Percentiles rank a stretch among this genome's conserved stretches.
phyloP scores from a whole-genome alignment of 2,329 filamentous ascomycete genomes.

The Furcasterigmium sp. region DNA sequence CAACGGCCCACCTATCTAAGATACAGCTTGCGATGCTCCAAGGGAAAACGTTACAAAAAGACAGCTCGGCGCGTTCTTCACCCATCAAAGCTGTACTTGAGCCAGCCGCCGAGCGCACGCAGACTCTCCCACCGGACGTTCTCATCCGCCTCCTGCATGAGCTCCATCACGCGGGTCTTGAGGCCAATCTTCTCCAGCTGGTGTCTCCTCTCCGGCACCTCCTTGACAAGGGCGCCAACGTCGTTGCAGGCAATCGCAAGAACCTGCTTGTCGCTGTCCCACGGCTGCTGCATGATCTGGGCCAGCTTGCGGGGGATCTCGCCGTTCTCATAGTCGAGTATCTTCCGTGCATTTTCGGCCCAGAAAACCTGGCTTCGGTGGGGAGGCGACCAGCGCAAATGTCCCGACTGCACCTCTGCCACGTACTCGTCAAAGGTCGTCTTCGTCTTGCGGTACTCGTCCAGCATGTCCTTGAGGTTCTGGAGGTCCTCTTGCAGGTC shows the following conservation, averaged over 20 bases:
- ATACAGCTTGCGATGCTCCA: background rate
- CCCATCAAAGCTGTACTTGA: constrained; percentile 58
- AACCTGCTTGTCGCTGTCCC: constrained; percentile 79
- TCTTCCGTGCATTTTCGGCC: constrained; percentile 84
- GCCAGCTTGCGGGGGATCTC: constrained; percentile 74
- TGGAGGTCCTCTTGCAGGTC: constrained; percentile 60
- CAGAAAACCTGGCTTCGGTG: constrained; percentile 85
- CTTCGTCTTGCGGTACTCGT: constrained; percentile 65
- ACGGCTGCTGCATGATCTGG: constrained; percentile 73
- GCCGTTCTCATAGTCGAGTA: constrained; percentile 77
- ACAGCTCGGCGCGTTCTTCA: background rate
- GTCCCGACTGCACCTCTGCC: constrained; percentile 78
- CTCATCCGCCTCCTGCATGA: constrained; percentile 88
- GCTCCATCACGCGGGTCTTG: constrained; percentile 84
- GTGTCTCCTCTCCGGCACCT: constrained; percentile 77
- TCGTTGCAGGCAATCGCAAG: constrained; percentile 92
- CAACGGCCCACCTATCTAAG: background rate
- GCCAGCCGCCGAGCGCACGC: constrained; percentile 66
- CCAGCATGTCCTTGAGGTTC: constrained; percentile 56
- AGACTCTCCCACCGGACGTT: constrained; percentile 89
- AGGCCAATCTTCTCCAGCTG: constrained; percentile 79
- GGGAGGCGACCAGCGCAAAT: constrained; percentile 88
- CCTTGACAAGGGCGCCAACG: constrained; percentile 80
- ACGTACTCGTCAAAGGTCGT: constrained; percentile 85
- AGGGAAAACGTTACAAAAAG: background rate